Conservation (phyloP, 1,284 basidiomycete species). For the Coniophora puteana region DNA sequence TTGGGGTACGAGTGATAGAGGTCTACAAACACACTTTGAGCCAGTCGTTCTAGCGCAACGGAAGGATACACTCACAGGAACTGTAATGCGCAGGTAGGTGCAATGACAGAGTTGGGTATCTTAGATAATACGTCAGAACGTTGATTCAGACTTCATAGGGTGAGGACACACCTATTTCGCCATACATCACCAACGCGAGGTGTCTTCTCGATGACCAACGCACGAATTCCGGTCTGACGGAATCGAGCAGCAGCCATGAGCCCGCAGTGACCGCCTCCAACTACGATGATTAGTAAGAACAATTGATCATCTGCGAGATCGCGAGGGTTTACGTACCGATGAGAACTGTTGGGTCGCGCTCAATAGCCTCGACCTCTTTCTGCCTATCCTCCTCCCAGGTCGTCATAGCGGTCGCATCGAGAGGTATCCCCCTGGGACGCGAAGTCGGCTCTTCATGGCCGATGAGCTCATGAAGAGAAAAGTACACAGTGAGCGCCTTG, state of each 20-base stretch:
- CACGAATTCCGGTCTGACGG: conserved; percentile 11
- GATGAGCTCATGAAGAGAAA: too few relatives aligned
- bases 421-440: too few relatives aligned
- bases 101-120: too few relatives aligned
- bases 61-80: conserved; percentile 19
- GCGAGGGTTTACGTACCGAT: too few relatives aligned
- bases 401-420: too few relatives aligned
- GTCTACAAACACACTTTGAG: background rate
- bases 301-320: too few relatives aligned
- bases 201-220: conserved; percentile 13
- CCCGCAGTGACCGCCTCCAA: conserved; percentile 19
- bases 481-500: too few relatives aligned
- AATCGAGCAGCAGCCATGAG: conserved; percentile 15
- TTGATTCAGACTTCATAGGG: conserved; percentile 7
- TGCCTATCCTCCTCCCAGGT: conserved; percentile 18
- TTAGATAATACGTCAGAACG: too few relatives aligned
- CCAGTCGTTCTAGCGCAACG: too few relatives aligned
- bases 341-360: conserved; percentile 22
- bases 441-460: too few relatives aligned
- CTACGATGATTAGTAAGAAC: too few relatives aligned
- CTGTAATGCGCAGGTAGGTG: conserved; percentile 21
- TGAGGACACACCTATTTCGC: conserved; percentile 23
- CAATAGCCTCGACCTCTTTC: conserved; percentile 13
- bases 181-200: conserved; percentile 11
- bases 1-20: too few relatives aligned